Evolutionary conservation across 108 stramenopile species (phyloP).

Genomic region (Nannochloropsis oceanica): DNA sequence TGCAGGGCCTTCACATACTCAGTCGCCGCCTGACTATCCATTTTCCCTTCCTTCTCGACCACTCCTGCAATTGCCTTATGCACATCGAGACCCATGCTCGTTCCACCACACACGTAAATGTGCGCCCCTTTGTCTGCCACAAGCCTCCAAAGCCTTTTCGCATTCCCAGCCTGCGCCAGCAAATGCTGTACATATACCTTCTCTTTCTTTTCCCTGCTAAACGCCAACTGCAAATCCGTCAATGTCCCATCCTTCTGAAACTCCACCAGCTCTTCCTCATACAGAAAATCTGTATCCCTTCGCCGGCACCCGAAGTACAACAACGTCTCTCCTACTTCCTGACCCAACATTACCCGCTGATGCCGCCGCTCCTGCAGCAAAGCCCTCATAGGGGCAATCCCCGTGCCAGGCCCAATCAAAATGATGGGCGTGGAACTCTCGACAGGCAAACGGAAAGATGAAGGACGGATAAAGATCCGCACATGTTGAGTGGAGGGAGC

Average conservation of each 20-base stretch:
- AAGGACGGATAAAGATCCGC: conserved; percentile 66
- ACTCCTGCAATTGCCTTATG: conserved; percentile 17
- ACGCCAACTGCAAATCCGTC: conserved; percentile 61
- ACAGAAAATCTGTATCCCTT: conserved; percentile 64
- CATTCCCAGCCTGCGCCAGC: conserved; percentile 12
- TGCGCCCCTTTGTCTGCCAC: conserved; percentile 9
- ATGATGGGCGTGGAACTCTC: conserved; percentile 51
- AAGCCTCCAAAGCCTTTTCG: conserved; percentile 13
- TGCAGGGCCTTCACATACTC: conserved; percentile 1
- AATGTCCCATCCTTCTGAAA: conserved; percentile 50
- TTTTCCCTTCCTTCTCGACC: not conserved
- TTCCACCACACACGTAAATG: conserved; percentile 43
- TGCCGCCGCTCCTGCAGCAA: conserved; percentile 64
- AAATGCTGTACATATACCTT: conserved; percentile 75
- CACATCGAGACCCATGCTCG: conserved; percentile 36
- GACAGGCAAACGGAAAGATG: conserved; percentile 60
- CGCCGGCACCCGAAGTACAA: conserved; percentile 94
- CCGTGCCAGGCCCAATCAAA: conserved; percentile 95
- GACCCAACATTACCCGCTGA: not conserved
- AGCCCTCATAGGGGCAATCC: conserved; percentile 91
- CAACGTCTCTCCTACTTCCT: conserved; percentile 47
- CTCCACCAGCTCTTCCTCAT: conserved; percentile 64
- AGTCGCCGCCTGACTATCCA: not conserved
- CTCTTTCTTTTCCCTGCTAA: conserved; percentile 57
- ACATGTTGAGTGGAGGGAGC: conserved; percentile 13